Evolutionary conservation across 225 moss, liverwort and hornwort species (phyloP), one percentile per base, ranked within the genome.

Genomic region (Sphagnum tenellum): DNA sequence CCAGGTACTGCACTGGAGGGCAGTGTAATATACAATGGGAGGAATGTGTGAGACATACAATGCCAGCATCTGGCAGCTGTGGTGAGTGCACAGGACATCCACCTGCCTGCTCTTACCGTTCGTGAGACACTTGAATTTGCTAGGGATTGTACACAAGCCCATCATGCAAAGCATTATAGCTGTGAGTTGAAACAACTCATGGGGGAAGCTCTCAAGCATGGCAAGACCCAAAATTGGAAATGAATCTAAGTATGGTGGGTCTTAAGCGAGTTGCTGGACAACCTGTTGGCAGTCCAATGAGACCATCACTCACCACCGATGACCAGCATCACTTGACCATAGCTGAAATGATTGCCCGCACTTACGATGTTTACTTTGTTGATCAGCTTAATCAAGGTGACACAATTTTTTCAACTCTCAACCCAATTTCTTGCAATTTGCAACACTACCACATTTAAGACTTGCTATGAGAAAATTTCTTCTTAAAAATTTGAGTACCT

Each of bases 151-250:
- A 76, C 78, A 55, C 90, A 89, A 67, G 82, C 85, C 67, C 80
- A 80, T 9, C 79, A 73, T 59, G 29, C 76, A 49, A 61, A 79
- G 45, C 67, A 85, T 59, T 90, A 9, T 54, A 63, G 12, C 52
- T 69, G 74, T 7, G 87, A 98, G 54, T 66, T 98, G 45, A 78
- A 75, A 72, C 51, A 13, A 44, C 14, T 89, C 3, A 66, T 93
- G 70, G 88, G 90, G 56, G 90, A 98, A 56, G 90, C 76, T 58
- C 74, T 98, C 14, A 90, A 92, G 64, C 81, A 67, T 46, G 89
- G 9, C 90, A 93, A 78, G 89, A 98, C 77, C 92, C 90, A 5
- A 98, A 92, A 70, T 70, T 93, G 72, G 96, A 98, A 71, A 68
- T 69, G 58, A 87, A 72, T 59, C 66, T 98, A 54, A 98, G 93